Evolutionary conservation across 179 eudicot species (phyloP).

Genomic region (Nepenthes alata): DNA sequence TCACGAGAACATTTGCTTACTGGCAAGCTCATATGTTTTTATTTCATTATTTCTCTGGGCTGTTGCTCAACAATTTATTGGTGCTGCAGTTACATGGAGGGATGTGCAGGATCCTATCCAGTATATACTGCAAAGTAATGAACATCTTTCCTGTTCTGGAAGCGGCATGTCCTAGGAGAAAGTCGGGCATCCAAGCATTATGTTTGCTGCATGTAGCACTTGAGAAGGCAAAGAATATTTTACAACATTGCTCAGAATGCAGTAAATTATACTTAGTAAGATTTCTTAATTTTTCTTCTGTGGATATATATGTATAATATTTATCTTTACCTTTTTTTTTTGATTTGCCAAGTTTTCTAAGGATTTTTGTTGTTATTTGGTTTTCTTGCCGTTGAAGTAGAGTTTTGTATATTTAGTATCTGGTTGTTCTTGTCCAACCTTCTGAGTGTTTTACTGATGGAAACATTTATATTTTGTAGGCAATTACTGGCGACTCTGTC

Average conservation of each 20-base stretch:
- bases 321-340: background rate
- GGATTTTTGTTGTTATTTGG: background rate
- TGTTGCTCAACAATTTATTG: constrained; percentile 2
- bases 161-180: constrained; percentile 90
- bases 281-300: background rate
- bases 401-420: background rate
- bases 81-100: constrained; percentile 74
- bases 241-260: constrained; percentile 88
- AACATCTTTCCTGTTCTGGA: constrained; percentile 72
- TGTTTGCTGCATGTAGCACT: constrained; percentile 90
- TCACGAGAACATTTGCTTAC: background rate
- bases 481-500: constrained; percentile 88
- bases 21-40: background rate
- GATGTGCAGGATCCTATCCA: constrained; percentile 70
- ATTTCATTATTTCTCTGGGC: background rate
- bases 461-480: constrained; percentile 29
- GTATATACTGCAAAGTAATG: constrained; percentile 58
- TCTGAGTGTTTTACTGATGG: background rate
- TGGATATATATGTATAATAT: background rate
- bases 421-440: background rate
- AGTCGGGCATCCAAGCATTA: constrained; percentile 88
- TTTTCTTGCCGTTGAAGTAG: background rate
- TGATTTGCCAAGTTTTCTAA: background rate
- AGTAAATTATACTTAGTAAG: constrained; percentile 92
- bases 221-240: constrained; percentile 82